Evolutionary conservation across 441 rosid genomes (phyloP).

Genomic region (Jatropha multifida): DNA sequence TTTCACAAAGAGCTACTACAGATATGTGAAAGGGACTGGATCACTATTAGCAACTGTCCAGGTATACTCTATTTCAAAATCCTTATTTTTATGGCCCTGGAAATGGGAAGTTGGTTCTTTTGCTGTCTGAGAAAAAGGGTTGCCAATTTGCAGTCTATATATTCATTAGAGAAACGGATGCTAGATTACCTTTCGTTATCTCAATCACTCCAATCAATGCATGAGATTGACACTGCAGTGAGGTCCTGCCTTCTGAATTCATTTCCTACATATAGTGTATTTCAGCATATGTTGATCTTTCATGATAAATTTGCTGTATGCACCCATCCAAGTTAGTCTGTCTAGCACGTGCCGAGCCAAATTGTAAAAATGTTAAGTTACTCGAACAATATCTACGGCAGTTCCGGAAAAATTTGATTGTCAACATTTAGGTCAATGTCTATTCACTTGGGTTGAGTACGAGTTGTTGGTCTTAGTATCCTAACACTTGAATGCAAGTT

Average conservation of each 20-base stretch:
- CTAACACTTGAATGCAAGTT: not conserved
- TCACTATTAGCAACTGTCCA: conserved; percentile 80
- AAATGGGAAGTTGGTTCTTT: not conserved
- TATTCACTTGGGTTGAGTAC: not conserved
- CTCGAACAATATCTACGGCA: not conserved
- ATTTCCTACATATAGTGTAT: not conserved
- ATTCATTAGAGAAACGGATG: not conserved
- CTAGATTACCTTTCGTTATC: conserved; percentile 1
- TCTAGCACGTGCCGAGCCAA: too few species aligned
- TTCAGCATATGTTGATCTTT: not conserved
- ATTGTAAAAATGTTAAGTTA: not conserved
- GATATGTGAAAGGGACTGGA: conserved; percentile 93
- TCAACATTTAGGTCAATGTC: not conserved
- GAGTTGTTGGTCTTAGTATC: not conserved
- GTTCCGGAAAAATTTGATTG: not conserved
- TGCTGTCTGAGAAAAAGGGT: not conserved
- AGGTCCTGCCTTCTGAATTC: not conserved
- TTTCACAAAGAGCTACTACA: conserved; percentile 91
- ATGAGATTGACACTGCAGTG: not conserved
- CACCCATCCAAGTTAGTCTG: not conserved
- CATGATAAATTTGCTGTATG: not conserved
- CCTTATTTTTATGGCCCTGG: not conserved
- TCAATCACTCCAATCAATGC: not conserved
- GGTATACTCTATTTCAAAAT: conserved; percentile 40
- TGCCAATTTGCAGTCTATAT: not conserved